Base-by-base conservation (phyloP, 345 rosid species). In the Sisymbrium irio region DNA sequence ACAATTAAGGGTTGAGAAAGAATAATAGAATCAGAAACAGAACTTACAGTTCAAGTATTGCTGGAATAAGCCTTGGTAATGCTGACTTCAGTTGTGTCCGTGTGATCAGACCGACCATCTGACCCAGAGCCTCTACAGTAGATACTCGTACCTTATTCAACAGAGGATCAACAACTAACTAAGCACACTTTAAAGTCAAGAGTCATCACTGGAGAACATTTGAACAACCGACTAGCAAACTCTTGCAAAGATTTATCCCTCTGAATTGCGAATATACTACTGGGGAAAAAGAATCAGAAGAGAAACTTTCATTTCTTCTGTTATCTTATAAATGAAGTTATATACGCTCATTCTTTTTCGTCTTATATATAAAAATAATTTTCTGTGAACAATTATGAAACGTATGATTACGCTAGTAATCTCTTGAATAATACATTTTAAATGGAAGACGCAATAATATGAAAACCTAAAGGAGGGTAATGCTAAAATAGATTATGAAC, bases 101-200 rank as follows among this genome's bases (percentile, higher is more conserved):
- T 22, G 89, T 83, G 75, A 94, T 79, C 78, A 94, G 95, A 78
- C 96, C 93, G 75, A 91, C 95, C 97, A 94, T 89, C 76, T 94
- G 98, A 74, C 98, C 97, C 77, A 94, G 79, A 60, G 97, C 98
- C 82, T 94, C 97, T 62, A 94, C 91, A 73, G 98, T 87, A 62
- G 91, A 85, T 49, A 84, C 79, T 30, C 95, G 96, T 46, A 91
- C 95, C 98, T 94, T 73, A 72, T 74, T 61, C 76, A 80, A 76
- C 68, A 74, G 77, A 72, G 42, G 75, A 78, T 18, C 55, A 60
- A 25, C 60, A 76, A 62, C 47, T 27, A 44, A 58, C 54, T 63
- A 57, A 57, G 76, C 45, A 70, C 19, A 64, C n/a, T 14, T 54
- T 27, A 45, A 28, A 62, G 30, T 55, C 54, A 64, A 28, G 41